Conservation (phyloP, 1,139 yeast genomes). For the Kluyveromyces sp. region DNA sequence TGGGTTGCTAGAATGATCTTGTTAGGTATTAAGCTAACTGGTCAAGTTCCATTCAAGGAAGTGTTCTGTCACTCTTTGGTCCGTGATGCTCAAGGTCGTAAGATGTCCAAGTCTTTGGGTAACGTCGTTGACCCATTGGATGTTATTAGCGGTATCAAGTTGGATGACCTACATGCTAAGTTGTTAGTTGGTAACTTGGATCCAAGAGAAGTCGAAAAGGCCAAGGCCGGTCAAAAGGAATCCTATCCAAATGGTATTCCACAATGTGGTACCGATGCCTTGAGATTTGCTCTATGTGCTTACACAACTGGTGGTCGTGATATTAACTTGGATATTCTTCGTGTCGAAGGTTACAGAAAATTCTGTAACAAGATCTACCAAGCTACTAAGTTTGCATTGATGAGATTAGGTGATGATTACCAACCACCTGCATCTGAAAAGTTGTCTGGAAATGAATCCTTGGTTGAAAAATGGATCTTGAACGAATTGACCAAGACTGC, state of each 20-base stretch:
- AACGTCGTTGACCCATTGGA: conserved; percentile 94
- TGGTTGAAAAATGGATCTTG: conserved; percentile 95
- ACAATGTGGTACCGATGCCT: conserved; percentile 98
- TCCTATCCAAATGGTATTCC: conserved; percentile 97
- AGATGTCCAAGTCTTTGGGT: conserved; percentile 97
- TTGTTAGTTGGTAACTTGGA: conserved; percentile 78
- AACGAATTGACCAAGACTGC: conserved; percentile 74
- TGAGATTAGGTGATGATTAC: conserved; percentile 87
- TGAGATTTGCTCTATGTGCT: conserved; percentile 96
- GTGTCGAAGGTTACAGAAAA: conserved; percentile 98
- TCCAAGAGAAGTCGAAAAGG: conserved; percentile 80
- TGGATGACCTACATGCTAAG: conserved; percentile 74
- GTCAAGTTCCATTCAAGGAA: conserved; percentile 86
- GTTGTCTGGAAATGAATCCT: conserved; percentile 72
- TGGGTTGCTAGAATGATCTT: conserved; percentile 98
- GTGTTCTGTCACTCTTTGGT: conserved; percentile 98
- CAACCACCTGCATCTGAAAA: conserved; percentile 60
- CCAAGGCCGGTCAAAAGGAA: conserved; percentile 78
- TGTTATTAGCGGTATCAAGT: conserved; percentile 80
- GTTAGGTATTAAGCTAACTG: conserved; percentile 84
- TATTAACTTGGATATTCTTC: conserved; percentile 87
- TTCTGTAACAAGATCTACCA: conserved; percentile 99
- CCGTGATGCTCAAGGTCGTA: conserved; percentile 98
- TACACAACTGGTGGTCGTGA: conserved; percentile 99
- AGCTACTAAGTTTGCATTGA: conserved; percentile 93